Conservation (phyloP, 495 filamentous ascomycete genomes). For the Neurospora terricola region DNA sequence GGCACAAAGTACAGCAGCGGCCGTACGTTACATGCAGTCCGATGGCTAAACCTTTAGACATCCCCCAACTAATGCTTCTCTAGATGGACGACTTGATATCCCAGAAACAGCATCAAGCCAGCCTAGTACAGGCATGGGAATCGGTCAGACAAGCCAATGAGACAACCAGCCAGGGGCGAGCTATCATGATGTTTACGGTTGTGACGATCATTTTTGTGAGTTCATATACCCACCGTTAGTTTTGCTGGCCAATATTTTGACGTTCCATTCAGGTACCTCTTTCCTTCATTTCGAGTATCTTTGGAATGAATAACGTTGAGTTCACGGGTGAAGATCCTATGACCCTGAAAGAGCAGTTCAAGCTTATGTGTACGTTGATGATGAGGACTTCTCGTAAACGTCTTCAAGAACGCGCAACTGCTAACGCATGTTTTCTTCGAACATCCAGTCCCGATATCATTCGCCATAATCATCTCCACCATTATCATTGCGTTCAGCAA, state of each 20-base stretch:
- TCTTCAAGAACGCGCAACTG: too few species aligned
- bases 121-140: slow-evolving; percentile 48
- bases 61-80: too few species aligned
- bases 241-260: too few species aligned
- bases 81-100: slow-evolving; percentile 38
- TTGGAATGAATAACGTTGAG: slow-evolving; percentile 28
- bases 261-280: slow-evolving; percentile 17
- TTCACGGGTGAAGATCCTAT: neutral
- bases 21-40: slow-evolving; percentile 11
- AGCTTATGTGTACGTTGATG: neutral
- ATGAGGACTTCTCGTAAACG: too few species aligned
- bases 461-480: slow-evolving; percentile 15
- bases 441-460: slow-evolving; percentile 21
- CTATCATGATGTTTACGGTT: slow-evolving; percentile 56
- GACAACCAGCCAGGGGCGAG: slow-evolving; percentile 44
- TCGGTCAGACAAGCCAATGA: slow-evolving; percentile 48
- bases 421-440: too few species aligned
- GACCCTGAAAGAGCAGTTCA: neutral
- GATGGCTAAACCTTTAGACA: neutral
- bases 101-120: slow-evolving; percentile 56
- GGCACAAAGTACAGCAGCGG: slow-evolving; percentile 17
- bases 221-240: neutral
- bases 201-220: slow-evolving; percentile 48
- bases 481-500: slow-evolving; percentile 14
- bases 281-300: slow-evolving; percentile 25